Conservation (phyloP, 129 eudicot species). For the Dittrichia graveolens region DNA sequence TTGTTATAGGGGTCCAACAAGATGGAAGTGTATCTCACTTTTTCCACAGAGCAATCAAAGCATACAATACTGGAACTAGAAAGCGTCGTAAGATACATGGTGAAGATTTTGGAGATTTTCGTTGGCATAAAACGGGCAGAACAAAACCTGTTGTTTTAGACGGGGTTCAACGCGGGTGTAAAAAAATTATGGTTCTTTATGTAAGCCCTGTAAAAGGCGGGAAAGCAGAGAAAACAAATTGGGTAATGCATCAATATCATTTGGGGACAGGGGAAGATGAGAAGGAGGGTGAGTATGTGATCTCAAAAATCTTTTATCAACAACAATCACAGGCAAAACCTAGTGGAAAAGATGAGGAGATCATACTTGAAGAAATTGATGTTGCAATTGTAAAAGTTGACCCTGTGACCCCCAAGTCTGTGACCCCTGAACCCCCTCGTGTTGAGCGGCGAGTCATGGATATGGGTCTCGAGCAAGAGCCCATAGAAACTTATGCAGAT, state of each 20-base stretch:
- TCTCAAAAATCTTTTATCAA: conserved; percentile 93
- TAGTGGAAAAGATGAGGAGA: conserved; percentile 51
- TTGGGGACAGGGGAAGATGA: conserved; percentile 92
- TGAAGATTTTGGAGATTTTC: conserved; percentile 72
- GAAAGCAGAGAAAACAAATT: conserved; percentile 87
- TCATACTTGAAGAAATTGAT: conserved; percentile 31
- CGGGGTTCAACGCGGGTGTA: conserved; percentile 79
- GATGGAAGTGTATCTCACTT: conserved; percentile 94
- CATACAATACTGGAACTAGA: conserved; percentile 84
- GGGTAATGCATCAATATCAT: conserved; percentile 99
- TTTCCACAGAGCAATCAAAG: conserved; percentile 92
- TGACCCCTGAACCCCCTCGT: conserved; percentile 73
- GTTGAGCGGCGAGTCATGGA: conserved; percentile 49
- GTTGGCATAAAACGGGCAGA: conserved; percentile 98
- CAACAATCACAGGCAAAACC: conserved; percentile 70
- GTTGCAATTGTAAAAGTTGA: conserved; percentile 46
- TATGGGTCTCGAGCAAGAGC: conserved; percentile 41
- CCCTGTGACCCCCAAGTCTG: conserved; percentile 73
- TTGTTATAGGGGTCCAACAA: conserved; percentile 73
- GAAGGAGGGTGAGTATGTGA: conserved; percentile 82
- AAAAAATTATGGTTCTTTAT: conserved; percentile 97
- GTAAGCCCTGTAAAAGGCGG: conserved; percentile 68
- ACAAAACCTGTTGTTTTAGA: conserved; percentile 84
- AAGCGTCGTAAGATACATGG: conserved; percentile 94
- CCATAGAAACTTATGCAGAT: conserved; percentile 16